Evolutionary conservation across 2,329 filamentous ascomycete species (phyloP).

Genomic region (Exophiala xenobiotica): DNA sequence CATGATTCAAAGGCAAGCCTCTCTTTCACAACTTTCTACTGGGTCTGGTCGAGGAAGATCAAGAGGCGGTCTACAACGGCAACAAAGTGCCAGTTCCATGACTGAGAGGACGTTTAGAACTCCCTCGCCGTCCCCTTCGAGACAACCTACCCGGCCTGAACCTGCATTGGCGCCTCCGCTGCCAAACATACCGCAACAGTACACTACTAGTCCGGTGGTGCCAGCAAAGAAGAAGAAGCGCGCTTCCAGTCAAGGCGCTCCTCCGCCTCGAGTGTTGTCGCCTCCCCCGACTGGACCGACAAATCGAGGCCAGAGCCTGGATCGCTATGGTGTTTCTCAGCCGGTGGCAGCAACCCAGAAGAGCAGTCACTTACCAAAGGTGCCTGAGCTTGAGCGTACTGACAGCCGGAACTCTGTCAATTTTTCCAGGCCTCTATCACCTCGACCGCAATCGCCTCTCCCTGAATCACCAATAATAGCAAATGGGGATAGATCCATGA

Average conservation of each 20-base stretch:
- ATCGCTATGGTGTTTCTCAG: slow-evolving; percentile 30
- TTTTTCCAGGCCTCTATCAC: slow-evolving; percentile 48
- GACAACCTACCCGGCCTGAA: slow-evolving; percentile 42
- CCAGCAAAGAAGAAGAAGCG: slow-evolving; percentile 37
- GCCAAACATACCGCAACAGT: slow-evolving; percentile 65
- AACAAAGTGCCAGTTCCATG: slow-evolving; percentile 77
- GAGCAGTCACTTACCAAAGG: slow-evolving; percentile 29
- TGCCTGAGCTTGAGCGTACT: slow-evolving; percentile 38
- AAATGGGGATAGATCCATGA: slow-evolving; percentile 9
- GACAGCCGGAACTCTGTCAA: slow-evolving; percentile 48
- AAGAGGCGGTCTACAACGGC: slow-evolving; percentile 57
- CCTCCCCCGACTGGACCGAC: slow-evolving; percentile 41
- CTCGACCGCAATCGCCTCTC: slow-evolving; percentile 29
- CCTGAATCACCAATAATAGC: background rate
- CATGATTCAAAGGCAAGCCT: slow-evolving; percentile 65
- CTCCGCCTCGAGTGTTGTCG: slow-evolving; percentile 45
- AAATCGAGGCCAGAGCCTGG: slow-evolving; percentile 42
- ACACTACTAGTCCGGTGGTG: slow-evolving; percentile 31
- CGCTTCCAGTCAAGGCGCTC: slow-evolving; percentile 53
- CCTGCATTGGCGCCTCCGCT: slow-evolving; percentile 65
- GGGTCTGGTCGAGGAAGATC: slow-evolving; percentile 30
- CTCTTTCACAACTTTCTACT: slow-evolving; percentile 32
- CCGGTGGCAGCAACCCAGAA: slow-evolving; percentile 3
- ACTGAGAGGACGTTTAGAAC: slow-evolving; percentile 82
- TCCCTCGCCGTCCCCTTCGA: slow-evolving; percentile 58